Conservation (phyloP, 177 flowering plant species). For the Vitis hybrid region DNA sequence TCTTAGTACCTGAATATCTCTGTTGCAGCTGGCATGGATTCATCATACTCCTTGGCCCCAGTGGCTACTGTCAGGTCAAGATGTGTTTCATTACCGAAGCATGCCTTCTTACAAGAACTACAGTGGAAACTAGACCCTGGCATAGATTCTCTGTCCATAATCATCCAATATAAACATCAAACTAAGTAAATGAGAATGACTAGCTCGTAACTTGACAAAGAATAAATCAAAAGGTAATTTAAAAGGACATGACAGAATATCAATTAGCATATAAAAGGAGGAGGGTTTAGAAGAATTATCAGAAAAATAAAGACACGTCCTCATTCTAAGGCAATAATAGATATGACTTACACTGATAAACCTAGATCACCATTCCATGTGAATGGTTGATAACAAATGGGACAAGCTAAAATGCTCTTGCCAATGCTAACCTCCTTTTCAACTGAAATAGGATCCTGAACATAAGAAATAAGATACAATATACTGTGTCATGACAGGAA, state of each 20-base stretch:
- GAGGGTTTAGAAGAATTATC: too few relatives aligned
- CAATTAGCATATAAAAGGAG: too few relatives aligned
- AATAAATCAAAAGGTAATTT: too few relatives aligned
- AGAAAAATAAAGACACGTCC: too few relatives aligned
- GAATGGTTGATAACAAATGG: conserved; percentile 66
- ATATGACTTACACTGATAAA: conserved; percentile 52
- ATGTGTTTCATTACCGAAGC: conserved; percentile 47
- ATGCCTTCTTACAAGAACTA: conserved; percentile 61
- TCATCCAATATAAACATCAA: conserved; percentile 11
- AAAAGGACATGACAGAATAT: too few relatives aligned
- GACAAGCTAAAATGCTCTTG: conserved; percentile 65
- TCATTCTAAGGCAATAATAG: too few relatives aligned
- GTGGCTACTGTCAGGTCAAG: conserved; percentile 61
- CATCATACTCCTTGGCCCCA: conserved; percentile 58
- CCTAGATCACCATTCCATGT: conserved; percentile 30
- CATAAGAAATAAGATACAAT: conserved; percentile 1
- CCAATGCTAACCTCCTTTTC: conserved; percentile 21
- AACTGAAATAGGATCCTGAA: conserved; percentile 31
- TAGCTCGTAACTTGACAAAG: too few relatives aligned
- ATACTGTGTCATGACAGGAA: neutral
- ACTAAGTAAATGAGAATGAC: too few relatives aligned
- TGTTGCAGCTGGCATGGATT: conserved; percentile 49
- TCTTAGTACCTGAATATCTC: conserved; percentile 69
- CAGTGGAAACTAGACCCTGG: conserved; percentile 52
- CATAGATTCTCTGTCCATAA: conserved; percentile 40